Conservation (phyloP, 306 rosid genomes). For the Hippophae rhamnoides region DNA sequence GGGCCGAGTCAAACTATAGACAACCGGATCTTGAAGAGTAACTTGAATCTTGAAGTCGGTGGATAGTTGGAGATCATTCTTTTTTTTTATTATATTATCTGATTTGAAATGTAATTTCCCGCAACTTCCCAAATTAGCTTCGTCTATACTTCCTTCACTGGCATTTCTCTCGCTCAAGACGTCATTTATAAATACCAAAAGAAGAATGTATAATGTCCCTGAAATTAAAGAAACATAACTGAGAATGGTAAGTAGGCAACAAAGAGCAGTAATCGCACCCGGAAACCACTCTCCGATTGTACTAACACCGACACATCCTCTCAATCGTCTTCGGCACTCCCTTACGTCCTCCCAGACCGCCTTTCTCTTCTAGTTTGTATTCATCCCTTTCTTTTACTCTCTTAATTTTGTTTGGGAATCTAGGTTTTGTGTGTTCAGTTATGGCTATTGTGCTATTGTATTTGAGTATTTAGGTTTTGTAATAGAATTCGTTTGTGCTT, state of each 20-base stretch:
- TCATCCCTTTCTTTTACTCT: not conserved
- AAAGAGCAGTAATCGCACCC: constrained; percentile 14
- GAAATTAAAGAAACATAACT: no score
- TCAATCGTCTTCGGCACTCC: constrained; percentile 18
- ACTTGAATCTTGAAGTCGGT: no score
- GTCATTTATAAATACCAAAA: no score
- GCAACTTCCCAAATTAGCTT: no score
- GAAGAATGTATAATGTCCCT: not conserved
- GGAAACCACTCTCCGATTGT: constrained; percentile 57
- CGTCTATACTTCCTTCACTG: no score
- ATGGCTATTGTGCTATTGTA: not conserved
- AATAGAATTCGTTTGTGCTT: no score
- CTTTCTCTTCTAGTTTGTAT: not conserved
- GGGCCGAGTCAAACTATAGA: no score
- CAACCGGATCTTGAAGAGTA: no score
- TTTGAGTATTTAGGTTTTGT: not conserved
- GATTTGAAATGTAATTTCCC: no score
- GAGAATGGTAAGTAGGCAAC: constrained; percentile 32
- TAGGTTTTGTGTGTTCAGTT: constrained; percentile 9
- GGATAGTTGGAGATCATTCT: no score
- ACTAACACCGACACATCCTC: constrained; percentile 26
- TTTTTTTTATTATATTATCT: no score
- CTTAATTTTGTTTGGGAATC: not conserved
- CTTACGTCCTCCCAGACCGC: not conserved
- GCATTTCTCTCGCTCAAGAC: no score